phyloP scores from a whole-genome alignment of 768 basidiomycete genomes.

The Amyloporia xantha region DNA sequence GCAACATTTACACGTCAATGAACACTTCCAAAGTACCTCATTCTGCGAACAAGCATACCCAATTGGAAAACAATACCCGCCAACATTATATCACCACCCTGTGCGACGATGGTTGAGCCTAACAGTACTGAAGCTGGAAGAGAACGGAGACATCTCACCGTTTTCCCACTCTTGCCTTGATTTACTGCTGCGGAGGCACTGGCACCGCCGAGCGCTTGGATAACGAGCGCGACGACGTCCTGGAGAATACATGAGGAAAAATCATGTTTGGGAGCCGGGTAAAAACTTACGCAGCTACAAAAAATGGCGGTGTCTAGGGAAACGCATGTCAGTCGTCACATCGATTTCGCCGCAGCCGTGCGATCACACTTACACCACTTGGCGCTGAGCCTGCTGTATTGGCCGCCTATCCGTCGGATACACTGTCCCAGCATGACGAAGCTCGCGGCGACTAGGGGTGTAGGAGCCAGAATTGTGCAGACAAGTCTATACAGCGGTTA shows the following conservation, averaged over 20 bases:
- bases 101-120: background rate
- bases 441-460: constrained; percentile 48
- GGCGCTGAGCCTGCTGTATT: constrained; percentile 44
- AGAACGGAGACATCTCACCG: constrained; percentile 2
- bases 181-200: constrained; percentile 18
- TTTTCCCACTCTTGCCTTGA: constrained; percentile 8
- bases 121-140: background rate
- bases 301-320: constrained; percentile 24
- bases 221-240: constrained; percentile 32
- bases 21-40: background rate
- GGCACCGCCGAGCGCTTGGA: constrained; percentile 35
- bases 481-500: constrained; percentile 17
- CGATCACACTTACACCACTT: constrained; percentile 18
- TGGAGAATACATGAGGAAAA: constrained; percentile 10
- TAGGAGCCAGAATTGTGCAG: constrained; percentile 29
- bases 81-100: constrained; percentile 25
- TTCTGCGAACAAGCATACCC: constrained; percentile 11
- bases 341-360: background rate
- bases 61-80: constrained; percentile 24
- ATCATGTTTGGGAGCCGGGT: background rate
- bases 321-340: background rate
- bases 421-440: constrained; percentile 48
- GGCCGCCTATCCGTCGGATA: constrained; percentile 35
- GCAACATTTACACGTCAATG: background rate
- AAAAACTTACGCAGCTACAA: constrained; percentile 21